These are phyloP conservation scores for Globisporangium yorkense DNA, from an alignment of 352 stramenopile species.

Conservation along the genomic window DNA sequence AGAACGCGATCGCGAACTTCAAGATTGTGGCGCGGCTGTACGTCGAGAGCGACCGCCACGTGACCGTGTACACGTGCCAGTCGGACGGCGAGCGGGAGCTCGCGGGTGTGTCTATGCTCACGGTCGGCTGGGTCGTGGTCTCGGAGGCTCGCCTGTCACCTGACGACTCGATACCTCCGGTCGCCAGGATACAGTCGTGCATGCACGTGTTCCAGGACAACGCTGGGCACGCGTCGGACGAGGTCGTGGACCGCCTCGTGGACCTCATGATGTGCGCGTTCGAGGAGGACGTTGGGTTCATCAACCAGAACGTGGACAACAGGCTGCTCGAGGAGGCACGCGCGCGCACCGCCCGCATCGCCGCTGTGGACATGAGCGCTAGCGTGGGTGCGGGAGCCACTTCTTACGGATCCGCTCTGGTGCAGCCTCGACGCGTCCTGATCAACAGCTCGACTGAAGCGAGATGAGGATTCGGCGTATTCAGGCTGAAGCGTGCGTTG, in stretches of 20 bases:
- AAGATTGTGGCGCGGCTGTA: conserved; percentile 11
- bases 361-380: not conserved
- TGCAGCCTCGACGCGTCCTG: not conserved
- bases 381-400: not conserved
- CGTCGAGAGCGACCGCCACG: conserved; percentile 6
- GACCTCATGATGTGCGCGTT: conserved; percentile 9
- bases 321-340: conserved; percentile 4
- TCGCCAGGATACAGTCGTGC: conserved; percentile 5
- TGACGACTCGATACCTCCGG: not conserved
- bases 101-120: not conserved
- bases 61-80: conserved; percentile 6
- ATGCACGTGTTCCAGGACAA: conserved; percentile 3
- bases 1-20: not conserved
- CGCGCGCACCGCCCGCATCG: not conserved
- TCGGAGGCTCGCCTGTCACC: not conserved
- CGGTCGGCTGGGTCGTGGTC: conserved; percentile 3
- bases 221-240: not conserved
- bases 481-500: not conserved
- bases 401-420: not conserved
- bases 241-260: not conserved
- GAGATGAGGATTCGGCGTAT: not conserved
- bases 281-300: conserved; percentile 6
- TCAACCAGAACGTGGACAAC: conserved; percentile 7
- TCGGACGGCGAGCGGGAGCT: conserved; percentile 8
- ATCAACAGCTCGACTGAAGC: not conserved